Evolutionary conservation across 1,139 yeast species (phyloP).

Genomic region (Yamadazyma atlantica): DNA sequence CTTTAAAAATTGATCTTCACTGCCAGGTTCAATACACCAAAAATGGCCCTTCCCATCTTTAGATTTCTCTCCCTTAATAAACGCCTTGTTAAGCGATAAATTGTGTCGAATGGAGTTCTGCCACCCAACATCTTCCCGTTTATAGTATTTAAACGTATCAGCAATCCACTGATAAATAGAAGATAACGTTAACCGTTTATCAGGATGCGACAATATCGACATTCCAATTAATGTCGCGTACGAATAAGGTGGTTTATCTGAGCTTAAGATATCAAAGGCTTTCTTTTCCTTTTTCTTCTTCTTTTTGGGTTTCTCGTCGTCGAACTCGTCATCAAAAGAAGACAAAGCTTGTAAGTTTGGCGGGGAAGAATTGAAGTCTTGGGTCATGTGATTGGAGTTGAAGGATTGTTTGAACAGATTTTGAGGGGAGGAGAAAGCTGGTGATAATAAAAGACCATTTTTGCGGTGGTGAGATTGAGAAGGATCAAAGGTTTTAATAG

Average conservation of each 20-base stretch:
- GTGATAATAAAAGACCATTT: conserved; percentile 31
- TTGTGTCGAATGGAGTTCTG: conserved; percentile 89
- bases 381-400: not conserved
- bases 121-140: conserved; percentile 90
- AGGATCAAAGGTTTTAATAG: conserved; percentile 13
- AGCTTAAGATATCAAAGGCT: conserved; percentile 40
- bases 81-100: conserved; percentile 81
- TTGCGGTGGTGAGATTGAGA: conserved; percentile 3
- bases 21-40: conserved; percentile 87
- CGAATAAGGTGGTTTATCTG: conserved; percentile 84
- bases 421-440: conserved; percentile 52
- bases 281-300: conserved; percentile 16
- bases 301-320: conserved; percentile 17
- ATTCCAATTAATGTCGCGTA: conserved; percentile 93
- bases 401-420: conserved; percentile 12
- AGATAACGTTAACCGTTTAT: conserved; percentile 76
- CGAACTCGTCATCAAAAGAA: conserved; percentile 16
- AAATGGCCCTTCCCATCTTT: conserved; percentile 96
- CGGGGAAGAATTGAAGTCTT: conserved; percentile 1
- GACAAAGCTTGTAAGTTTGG: conserved; percentile 10
- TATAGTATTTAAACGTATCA: conserved; percentile 79
- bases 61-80: conserved; percentile 86
- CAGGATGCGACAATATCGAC: conserved; percentile 85
- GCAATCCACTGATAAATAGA: conserved; percentile 95
- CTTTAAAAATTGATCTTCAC: conserved; percentile 78